These are phyloP conservation scores for Sclerotinia trifoliorum DNA, from an alignment of 2,329 filamentous ascomycete species.

Conservation along the genomic window DNA sequence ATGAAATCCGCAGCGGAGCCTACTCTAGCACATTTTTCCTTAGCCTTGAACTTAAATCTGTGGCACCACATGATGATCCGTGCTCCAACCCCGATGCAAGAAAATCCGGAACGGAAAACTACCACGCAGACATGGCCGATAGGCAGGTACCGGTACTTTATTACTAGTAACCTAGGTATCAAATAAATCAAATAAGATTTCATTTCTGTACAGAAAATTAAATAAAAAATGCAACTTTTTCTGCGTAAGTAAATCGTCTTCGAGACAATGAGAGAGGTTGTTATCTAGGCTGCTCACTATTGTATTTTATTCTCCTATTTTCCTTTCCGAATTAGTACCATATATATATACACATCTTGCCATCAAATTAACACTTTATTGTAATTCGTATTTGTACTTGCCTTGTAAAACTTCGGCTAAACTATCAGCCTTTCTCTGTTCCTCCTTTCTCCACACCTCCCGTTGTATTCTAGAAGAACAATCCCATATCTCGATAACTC, in stretches of 20 bases:
- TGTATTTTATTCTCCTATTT: too few relatives aligned
- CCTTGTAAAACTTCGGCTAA: constrained; percentile 21
- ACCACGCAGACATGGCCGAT: background rate
- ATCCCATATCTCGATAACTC: constrained; percentile 7
- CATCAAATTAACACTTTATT: background rate
- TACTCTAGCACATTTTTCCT: constrained; percentile 17
- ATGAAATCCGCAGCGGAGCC: constrained; percentile 9
- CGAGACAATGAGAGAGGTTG: too few relatives aligned
- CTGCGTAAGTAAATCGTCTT: too few relatives aligned
- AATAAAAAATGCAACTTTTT: too few relatives aligned
- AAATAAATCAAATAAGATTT: background rate
- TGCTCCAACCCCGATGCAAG: background rate
- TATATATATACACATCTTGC: background rate
- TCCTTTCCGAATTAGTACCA: background rate
- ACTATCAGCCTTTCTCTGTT: constrained; percentile 23
- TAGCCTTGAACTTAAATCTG: constrained; percentile 19
- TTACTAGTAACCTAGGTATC: background rate
- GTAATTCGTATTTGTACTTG: background rate
- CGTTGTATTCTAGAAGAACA: constrained; percentile 19
- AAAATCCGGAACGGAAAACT: background rate
- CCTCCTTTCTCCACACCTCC: constrained; percentile 18
- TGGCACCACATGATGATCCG: background rate
- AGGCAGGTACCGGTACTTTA: background rate
- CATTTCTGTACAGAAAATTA: background rate
- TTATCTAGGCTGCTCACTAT: too few relatives aligned